phyloP scores from a whole-genome alignment of 306 rosid species.

The Quercus agrifolia region DNA sequence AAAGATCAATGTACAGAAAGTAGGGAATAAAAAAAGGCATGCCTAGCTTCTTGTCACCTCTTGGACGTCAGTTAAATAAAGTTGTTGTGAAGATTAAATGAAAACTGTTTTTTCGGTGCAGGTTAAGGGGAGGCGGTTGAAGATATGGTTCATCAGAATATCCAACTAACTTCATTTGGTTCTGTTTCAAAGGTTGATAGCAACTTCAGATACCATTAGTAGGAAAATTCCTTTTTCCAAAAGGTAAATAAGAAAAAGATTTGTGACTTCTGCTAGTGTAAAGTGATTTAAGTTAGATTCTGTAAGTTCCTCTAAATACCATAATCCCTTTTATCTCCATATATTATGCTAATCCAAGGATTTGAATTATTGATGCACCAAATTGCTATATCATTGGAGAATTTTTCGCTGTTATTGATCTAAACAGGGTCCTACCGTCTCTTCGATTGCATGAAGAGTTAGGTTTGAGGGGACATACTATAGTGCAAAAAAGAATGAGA shows the following conservation, averaged over 20 bases:
- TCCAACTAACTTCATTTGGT: neutral
- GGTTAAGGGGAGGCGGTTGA: conserved; percentile 18
- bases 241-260: neutral
- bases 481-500: conserved; percentile 32
- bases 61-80: neutral
- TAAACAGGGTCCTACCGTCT: neutral
- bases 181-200: neutral
- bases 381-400: neutral
- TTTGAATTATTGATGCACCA: neutral
- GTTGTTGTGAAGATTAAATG: neutral
- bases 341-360: conserved; percentile 12
- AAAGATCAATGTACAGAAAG: too few relatives aligned
- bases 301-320: neutral
- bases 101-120: conserved; percentile 10
- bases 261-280: conserved; percentile 1
- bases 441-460: conserved; percentile 3
- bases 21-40: neutral
- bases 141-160: conserved; percentile 13
- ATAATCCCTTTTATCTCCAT: neutral
- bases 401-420: neutral
- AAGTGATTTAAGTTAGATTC: neutral
- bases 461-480: conserved; percentile 8
- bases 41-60: neutral
- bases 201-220: neutral
- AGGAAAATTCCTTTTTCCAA: neutral